Conservation (phyloP, 2,329 filamentous ascomycete genomes). For the Ceratocystis colombiana region DNA sequence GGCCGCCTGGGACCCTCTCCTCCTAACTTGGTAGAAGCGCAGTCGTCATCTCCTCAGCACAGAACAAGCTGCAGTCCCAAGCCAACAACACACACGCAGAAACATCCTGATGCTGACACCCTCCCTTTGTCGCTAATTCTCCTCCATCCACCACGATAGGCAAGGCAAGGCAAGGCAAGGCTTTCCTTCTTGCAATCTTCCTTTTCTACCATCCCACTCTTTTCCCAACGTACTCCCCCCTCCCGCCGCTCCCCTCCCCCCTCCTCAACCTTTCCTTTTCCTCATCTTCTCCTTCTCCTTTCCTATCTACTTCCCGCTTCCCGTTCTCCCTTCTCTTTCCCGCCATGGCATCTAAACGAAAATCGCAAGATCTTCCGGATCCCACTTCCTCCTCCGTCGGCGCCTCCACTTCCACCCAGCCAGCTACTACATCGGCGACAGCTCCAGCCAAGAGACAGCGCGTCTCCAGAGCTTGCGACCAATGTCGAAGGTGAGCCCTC, state of each 20-base stretch:
- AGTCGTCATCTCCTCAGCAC: neutral
- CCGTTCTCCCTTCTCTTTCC: neutral
- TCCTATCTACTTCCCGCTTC: neutral
- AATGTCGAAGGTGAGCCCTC: constrained; percentile 41
- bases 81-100: neutral
- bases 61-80: neutral
- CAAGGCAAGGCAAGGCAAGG: too few species aligned
- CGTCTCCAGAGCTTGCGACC: constrained; percentile 59
- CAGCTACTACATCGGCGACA: constrained; percentile 28
- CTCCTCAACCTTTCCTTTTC: neutral
- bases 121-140: neutral
- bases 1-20: neutral
- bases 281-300: neutral
- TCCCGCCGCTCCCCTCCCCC: neutral
- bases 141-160: neutral
- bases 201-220: neutral
- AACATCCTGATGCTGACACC: neutral
- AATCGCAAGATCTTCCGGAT: constrained; percentile 29
- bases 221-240: neutral
- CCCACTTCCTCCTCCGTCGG: constrained; percentile 27
- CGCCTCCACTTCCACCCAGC: constrained; percentile 26
- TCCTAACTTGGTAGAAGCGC: neutral
- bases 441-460: constrained; percentile 48
- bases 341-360: constrained; percentile 36
- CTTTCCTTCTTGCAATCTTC: constrained; percentile 5